Base-by-base conservation (phyloP, 208 protist genomes). In the Acanthamoeba royreba region DNA sequence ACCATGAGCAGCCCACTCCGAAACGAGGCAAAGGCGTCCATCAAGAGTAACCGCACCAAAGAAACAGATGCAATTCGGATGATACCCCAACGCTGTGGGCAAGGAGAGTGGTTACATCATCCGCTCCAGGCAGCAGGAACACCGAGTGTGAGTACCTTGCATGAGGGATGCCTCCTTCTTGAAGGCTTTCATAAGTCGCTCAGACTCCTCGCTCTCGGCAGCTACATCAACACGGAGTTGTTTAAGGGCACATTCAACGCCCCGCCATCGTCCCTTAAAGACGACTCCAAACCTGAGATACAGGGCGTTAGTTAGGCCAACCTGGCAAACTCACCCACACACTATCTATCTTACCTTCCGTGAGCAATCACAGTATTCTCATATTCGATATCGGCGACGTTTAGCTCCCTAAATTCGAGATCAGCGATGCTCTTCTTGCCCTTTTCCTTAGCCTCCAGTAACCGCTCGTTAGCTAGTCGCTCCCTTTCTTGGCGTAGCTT, bases 11-110 rank as follows among this genome's bases (percentile, higher is more conserved):
- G 55, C 86, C 49, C 49, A 92, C 42, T 92, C 86, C 31, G 58
- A 43, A 17, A 92, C 86, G 31, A 92, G 55, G 46, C 55, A 92
- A 7, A 92, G 49, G 38, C 46, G 42, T 11, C 53, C n/a, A 7
- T 55, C 86, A 1, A 74, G 1, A 5, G 86, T 92, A 19, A 77
- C 55, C 2, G 86, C 86, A 7, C 86, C 86, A 77, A 92, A 92
- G 61, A 92, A 92, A 35, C 55, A 92, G n/a, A 72, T 74, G 46
- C 49, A 66, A 31, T 92, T 92, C 2, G 86, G 86, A 46, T 92
- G 86, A 35, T 74, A 52, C 33, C 86, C 86, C 43, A 88, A 47
- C 7, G 49, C 46, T 86, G 72, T 42, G 63, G 33, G 63, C 49
- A 19, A 55, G 9, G 49, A 55, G 49, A 25, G 19, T 19, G 49